phyloP scores from a whole-genome alignment of 495 filamentous ascomycete genomes.

The Aspergillus wentii region DNA sequence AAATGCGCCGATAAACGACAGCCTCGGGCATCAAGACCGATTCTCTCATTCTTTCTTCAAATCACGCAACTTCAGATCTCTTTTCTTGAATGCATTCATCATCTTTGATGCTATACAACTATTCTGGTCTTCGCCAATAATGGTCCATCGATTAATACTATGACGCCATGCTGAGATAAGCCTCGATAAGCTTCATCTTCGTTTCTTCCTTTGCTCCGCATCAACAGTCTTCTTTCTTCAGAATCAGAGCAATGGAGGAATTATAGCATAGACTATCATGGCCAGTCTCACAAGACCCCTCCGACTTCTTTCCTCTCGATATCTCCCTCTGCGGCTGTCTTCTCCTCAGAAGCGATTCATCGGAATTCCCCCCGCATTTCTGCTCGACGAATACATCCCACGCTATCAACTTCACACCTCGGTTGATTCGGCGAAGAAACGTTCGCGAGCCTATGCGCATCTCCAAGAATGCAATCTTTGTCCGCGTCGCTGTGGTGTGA shows the following conservation, averaged over 20 bases:
- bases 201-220: conserved; percentile 1
- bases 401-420: conserved; percentile 59
- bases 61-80: too few species aligned
- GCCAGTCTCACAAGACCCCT: conserved; percentile 6
- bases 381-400: conserved; percentile 68
- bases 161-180: too few species aligned
- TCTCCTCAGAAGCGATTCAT: conserved; percentile 32
- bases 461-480: conserved; percentile 72
- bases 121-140: neutral
- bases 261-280: conserved; percentile 4
- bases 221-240: neutral
- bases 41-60: too few species aligned
- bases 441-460: conserved; percentile 62
- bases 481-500: conserved; percentile 66
- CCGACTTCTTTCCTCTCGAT: neutral
- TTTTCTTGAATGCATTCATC: too few species aligned
- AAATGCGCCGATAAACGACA: too few species aligned
- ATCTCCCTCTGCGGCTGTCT: conserved; percentile 1
- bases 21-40: too few species aligned
- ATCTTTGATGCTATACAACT: too few species aligned
- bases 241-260: conserved; percentile 1
- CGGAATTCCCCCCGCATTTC: conserved; percentile 71
- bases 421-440: conserved; percentile 56
- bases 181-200: too few species aligned
- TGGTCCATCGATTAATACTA: neutral